Evolutionary conservation across 1,139 yeast species (phyloP).

Genomic region (Hanseniaspora sp.): DNA sequence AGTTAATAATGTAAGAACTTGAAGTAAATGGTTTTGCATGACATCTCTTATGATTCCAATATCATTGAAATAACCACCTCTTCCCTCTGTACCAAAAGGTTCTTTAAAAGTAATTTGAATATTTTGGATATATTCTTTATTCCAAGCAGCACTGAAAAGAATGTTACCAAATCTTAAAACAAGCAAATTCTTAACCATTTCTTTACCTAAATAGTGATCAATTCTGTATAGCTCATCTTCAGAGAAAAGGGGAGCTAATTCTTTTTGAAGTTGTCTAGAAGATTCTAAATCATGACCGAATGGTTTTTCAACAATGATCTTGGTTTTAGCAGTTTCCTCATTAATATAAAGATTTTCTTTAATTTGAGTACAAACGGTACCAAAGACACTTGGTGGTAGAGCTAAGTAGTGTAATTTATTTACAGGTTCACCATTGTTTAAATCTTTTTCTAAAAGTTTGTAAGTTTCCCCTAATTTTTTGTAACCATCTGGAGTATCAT

Average conservation of each 20-base stretch:
- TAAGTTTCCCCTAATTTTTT: slow-evolving; percentile 43
- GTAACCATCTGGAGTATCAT: slow-evolving; percentile 71
- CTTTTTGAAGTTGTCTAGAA: slow-evolving; percentile 63
- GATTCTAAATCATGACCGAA: slow-evolving; percentile 85
- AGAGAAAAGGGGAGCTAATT: slow-evolving; percentile 71
- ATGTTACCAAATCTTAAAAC: slow-evolving; percentile 85
- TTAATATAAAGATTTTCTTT: slow-evolving; percentile 50
- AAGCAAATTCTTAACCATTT: slow-evolving; percentile 87
- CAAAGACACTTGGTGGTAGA: slow-evolving; percentile 86
- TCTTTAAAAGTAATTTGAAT: slow-evolving; percentile 90
- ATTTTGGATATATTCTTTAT: slow-evolving; percentile 59
- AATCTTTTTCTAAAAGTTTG: slow-evolving; percentile 45
- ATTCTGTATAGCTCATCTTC: slow-evolving; percentile 92
- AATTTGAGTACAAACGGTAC: slow-evolving; percentile 62
- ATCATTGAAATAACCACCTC: slow-evolving; percentile 94
- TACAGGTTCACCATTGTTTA: slow-evolving; percentile 36
- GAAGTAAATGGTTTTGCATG: slow-evolving; percentile 93
- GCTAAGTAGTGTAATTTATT: slow-evolving; percentile 85
- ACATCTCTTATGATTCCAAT: slow-evolving; percentile 96
- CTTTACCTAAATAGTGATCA: slow-evolving; percentile 95
- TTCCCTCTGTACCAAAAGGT: slow-evolving; percentile 94
- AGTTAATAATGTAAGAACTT: slow-evolving; percentile 78
- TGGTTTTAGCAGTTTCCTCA: slow-evolving; percentile 54
- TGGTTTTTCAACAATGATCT: slow-evolving; percentile 92
- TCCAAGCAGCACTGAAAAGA: slow-evolving; percentile 78